phyloP scores from a whole-genome alignment of 169 alveolate genomes.

The Plasmodium gonderi region DNA sequence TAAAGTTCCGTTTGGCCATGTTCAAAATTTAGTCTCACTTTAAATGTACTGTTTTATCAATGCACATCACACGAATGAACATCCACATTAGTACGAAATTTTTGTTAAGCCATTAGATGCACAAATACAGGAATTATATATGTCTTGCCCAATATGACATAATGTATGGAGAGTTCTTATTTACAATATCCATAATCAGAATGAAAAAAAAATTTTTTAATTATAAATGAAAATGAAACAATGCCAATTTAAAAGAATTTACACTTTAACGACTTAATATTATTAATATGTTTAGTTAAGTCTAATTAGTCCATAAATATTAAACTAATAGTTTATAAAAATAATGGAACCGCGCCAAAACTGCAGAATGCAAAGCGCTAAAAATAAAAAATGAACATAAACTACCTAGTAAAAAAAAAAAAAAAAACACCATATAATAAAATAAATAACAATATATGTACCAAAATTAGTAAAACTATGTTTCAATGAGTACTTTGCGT shows the following conservation, averaged over 20 bases:
- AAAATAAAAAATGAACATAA: no score
- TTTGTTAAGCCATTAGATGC: not conserved
- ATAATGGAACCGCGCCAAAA: no score
- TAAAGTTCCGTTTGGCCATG: not conserved
- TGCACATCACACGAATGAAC: not conserved
- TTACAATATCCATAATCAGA: not conserved
- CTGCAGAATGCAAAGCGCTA: no score
- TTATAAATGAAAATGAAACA: not conserved
- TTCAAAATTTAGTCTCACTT: not conserved
- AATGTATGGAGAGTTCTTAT: not conserved
- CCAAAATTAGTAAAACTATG: no score
- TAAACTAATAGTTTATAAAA: not conserved
- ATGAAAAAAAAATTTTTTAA: not conserved
- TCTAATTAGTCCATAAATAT: not conserved
- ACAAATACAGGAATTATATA: not conserved
- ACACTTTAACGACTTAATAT: not conserved
- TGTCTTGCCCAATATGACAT: not conserved
- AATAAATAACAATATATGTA: no score
- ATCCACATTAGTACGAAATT: not conserved
- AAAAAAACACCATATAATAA: no score
- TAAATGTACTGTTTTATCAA: not conserved
- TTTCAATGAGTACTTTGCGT: no score
- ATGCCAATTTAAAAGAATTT: not conserved
- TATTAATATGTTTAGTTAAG: not conserved
- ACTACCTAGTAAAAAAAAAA: no score